phyloP scores from a whole-genome alignment of 768 basidiomycete species.

The Rhodotorula sphaerocarpa region DNA sequence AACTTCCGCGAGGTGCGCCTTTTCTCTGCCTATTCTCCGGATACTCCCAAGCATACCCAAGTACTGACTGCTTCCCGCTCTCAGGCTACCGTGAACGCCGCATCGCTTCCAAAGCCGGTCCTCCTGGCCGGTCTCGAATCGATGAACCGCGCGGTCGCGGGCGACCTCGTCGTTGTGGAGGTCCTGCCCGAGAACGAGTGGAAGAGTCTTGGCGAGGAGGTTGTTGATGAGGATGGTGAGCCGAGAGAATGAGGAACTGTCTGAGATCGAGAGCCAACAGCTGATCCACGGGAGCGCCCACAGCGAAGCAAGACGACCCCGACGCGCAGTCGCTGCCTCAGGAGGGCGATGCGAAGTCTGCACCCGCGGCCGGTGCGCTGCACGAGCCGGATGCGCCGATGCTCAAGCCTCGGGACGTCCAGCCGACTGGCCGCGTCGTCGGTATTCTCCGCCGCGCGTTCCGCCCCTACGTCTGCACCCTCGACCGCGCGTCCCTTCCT shows the following conservation, averaged over 20 bases:
- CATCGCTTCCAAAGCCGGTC: slow-evolving; percentile 65
- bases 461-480: slow-evolving; percentile 91
- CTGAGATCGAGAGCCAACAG: neutral
- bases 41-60: neutral
- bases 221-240: slow-evolving; percentile 84
- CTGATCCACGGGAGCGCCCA: slow-evolving; percentile 48
- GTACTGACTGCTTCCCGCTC: neutral
- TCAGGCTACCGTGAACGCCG: slow-evolving; percentile 72
- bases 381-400: neutral
- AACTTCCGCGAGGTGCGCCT: slow-evolving; percentile 78
- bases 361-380: neutral
- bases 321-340: slow-evolving; percentile 40
- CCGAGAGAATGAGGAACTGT: too few species aligned
- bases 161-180: slow-evolving; percentile 85
- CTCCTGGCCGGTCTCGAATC: slow-evolving; percentile 79
- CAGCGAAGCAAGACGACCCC: slow-evolving; percentile 51
- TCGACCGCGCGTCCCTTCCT: slow-evolving; percentile 79
- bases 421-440: slow-evolving; percentile 84
- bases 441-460: slow-evolving; percentile 92
- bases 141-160: slow-evolving; percentile 91
- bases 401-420: slow-evolving; percentile 52
- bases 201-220: slow-evolving; percentile 85
- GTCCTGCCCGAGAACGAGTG: slow-evolving; percentile 79
- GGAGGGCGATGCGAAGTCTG: slow-evolving; percentile 47
- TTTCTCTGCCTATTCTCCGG: neutral